Conservation (phyloP, 306 rosid species). For the Sophora flavescens region DNA sequence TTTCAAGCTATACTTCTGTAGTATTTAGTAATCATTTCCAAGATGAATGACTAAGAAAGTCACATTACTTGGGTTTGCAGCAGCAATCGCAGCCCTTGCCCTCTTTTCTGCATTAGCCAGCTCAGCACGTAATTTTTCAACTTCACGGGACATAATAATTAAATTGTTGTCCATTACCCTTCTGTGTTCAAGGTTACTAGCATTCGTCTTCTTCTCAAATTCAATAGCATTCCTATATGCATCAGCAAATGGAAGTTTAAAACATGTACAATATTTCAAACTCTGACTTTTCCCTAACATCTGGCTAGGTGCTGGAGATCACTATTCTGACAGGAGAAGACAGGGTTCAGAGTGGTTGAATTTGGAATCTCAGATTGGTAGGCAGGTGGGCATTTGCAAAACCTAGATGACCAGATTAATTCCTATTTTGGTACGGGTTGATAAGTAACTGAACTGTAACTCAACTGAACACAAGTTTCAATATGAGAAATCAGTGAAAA, state of each 20-base stretch:
- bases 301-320: background rate
- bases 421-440: constrained; percentile 2
- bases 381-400: background rate
- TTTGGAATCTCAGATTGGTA: background rate
- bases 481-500: constrained; percentile 35
- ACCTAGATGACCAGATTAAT: constrained; percentile 31
- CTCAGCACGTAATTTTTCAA: constrained; percentile 79
- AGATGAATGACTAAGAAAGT: background rate
- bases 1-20: constrained; percentile 6
- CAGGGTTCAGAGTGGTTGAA: background rate
- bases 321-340: constrained; percentile 28
- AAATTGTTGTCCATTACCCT: constrained; percentile 69
- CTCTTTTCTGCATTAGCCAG: constrained; percentile 84
- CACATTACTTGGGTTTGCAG: constrained; percentile 71
- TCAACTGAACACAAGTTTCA: constrained; percentile 18
- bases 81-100: constrained; percentile 67
- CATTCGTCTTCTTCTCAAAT: constrained; percentile 70
- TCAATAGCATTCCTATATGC: constrained; percentile 87
- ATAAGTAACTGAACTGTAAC: background rate
- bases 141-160: constrained; percentile 71
- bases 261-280: constrained; percentile 15
- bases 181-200: constrained; percentile 68
- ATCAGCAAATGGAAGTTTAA: constrained; percentile 32
- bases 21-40: constrained; percentile 23
- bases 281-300: constrained; percentile 9